Base-by-base conservation (phyloP, 164 flowering plant species). In the Magnolia changhungtana region DNA sequence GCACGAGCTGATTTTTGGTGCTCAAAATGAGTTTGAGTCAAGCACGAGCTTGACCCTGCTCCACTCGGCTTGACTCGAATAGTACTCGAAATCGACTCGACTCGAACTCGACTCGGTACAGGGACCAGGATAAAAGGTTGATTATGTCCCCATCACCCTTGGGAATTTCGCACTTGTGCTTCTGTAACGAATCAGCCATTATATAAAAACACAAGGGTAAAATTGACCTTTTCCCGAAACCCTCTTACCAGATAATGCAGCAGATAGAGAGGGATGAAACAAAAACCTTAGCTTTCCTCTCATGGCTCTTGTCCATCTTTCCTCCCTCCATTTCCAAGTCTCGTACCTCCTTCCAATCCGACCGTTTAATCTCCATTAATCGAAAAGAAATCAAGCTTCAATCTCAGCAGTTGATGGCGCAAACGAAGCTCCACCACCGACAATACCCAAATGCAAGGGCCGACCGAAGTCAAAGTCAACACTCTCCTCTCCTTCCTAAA, bases 401-500 rank as follows among this genome's bases (percentile, higher is more conserved):
- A 69, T 58, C 76, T 78, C 84, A 8, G 69, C 82, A 76, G 67
- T 74, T 51, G 77, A 80, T 75, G 82, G 81, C 63, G 82, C 31
- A 23, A 82, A 80, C 63, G 87, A 84, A 49, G 85, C 83, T 31
- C 16, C 69, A 18, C 87, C 85, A 66, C 16, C 88, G 1, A 80
- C 86, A 8, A 85, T 81, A 67, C 81, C 90, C 0, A 24, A 78
- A 50, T 85, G 89, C 71, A 79, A 85, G 45, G 87, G 87, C 67
- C 77, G 88, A 45, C 20, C 70, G 14, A 27, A 27, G 29, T 27
- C 2, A 27, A 29, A 11, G 14, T 8, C 7, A n/a, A 87, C 85
- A 78, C 76, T 77, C 23, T 11, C 77, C 27, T 23, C 51, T 14
- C 18, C 80, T 31, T 18, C 84, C 14, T n/a, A 76, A 2, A 81